Evolutionary conservation across 2,329 filamentous ascomycete genomes (phyloP).

Genomic region (Berkeleyomyces basicola): DNA sequence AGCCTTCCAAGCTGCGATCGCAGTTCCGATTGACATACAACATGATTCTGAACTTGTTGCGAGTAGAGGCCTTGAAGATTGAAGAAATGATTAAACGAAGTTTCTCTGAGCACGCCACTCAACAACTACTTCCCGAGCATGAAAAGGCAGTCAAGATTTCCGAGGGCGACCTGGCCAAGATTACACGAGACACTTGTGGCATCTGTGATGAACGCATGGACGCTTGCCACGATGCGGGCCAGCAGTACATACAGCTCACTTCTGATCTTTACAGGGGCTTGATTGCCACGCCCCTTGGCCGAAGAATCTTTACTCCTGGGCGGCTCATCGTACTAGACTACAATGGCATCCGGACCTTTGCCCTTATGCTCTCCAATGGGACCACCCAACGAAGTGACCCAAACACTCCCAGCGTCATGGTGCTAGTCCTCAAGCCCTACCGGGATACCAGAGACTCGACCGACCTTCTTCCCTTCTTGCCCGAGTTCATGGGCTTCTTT

Average conservation of each 20-base stretch:
- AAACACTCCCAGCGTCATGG: conserved; percentile 51
- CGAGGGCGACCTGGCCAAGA: conserved; percentile 77
- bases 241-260: conserved; percentile 67
- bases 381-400: conserved; percentile 36
- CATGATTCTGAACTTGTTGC: conserved; percentile 92
- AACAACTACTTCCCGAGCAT: conserved; percentile 83
- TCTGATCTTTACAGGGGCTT: conserved; percentile 62
- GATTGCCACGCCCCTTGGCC: conserved; percentile 64
- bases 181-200: conserved; percentile 70
- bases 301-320: conserved; percentile 58
- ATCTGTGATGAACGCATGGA: conserved; percentile 71
- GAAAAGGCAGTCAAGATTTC: conserved; percentile 87
- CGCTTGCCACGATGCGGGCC: conserved; percentile 62
- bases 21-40: conserved; percentile 98
- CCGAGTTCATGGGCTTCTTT: conserved; percentile 50
- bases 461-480: conserved; percentile 75
- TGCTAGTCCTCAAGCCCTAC: conserved; percentile 59
- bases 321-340: conserved; percentile 71
- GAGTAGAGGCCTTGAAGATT: conserved; percentile 92
- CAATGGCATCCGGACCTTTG: conserved; percentile 68
- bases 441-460: conserved; percentile 56
- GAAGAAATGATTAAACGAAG: conserved; percentile 99
- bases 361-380: conserved; percentile 64
- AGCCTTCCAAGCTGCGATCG: conserved; percentile 85
- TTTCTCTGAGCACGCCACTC: conserved; percentile 95